Conservation (phyloP, 1,284 basidiomycete species). For the Phenoliferia sp. region DNA sequence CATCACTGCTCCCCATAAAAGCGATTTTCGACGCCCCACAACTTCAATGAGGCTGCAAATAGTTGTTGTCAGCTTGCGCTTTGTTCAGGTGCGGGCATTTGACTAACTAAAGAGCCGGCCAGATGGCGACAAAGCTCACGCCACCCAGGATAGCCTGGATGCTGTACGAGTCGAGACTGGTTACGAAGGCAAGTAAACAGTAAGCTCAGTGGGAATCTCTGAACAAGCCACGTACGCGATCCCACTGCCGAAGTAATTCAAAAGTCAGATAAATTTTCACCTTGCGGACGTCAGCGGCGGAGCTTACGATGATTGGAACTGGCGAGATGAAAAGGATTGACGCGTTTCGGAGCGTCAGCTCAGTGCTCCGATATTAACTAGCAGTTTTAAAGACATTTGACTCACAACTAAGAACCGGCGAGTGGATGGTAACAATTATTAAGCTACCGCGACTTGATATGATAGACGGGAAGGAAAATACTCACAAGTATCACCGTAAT, state of each 20-base stretch:
- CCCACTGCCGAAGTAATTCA: neutral
- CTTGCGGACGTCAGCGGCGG: neutral
- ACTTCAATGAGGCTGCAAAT: slow-evolving; percentile 40
- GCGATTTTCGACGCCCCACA: slow-evolving; percentile 40
- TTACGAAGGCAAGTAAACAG: neutral
- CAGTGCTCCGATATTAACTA: neutral
- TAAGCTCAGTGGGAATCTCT: neutral
- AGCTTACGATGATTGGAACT: neutral
- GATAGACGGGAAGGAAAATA: neutral
- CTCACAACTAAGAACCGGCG: too few species aligned
- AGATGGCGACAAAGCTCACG: slow-evolving; percentile 52
- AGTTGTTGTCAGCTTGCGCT: too few species aligned
- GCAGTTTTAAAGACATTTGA: too few species aligned
- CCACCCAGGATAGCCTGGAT: slow-evolving; percentile 68
- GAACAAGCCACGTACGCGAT: neutral
- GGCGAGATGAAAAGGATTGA: neutral
- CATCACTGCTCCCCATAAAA: slow-evolving; percentile 60
- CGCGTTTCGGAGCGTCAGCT: neutral
- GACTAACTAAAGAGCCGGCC: slow-evolving; percentile 52
- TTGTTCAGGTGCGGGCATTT: too few species aligned
- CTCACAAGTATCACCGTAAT: slow-evolving; percentile 49
- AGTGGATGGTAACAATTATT: too few species aligned
- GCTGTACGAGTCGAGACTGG: slow-evolving; percentile 49
- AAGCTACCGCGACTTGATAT: too few species aligned
- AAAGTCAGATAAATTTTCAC: neutral